Conservation (phyloP, 2,329 filamentous ascomycete genomes). For the Xylaria sp. region DNA sequence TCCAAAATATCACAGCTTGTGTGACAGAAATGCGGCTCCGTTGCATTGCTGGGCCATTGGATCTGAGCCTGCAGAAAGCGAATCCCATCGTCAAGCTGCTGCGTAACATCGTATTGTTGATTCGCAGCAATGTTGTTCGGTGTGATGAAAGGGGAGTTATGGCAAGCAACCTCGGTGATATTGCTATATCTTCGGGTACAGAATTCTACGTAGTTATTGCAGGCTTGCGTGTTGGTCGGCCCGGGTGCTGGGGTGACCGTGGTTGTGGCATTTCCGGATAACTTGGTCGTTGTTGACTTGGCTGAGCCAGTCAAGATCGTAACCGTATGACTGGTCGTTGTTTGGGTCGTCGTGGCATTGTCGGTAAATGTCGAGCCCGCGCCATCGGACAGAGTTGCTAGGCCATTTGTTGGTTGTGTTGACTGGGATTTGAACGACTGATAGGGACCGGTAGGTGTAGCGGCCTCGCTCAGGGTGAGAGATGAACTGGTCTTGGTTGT, state of each 20-base stretch:
- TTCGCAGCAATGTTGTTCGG: constrained; percentile 79
- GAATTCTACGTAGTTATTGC: constrained; percentile 82
- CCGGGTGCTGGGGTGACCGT: constrained; percentile 54
- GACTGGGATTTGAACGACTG: constrained; percentile 55
- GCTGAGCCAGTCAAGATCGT: constrained; percentile 60
- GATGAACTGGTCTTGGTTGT: constrained; percentile 53
- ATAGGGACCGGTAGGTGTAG: constrained; percentile 58
- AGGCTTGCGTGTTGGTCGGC: constrained; percentile 78
- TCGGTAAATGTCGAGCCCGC: constrained; percentile 45
- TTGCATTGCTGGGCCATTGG: constrained; percentile 63
- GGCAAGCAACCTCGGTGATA: constrained; percentile 79
- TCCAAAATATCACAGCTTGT: constrained; percentile 84
- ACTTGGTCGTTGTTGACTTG: constrained; percentile 55
- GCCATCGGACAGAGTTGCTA: constrained; percentile 43
- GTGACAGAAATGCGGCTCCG: constrained; percentile 80
- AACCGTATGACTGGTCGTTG: constrained; percentile 43
- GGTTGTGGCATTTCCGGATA: constrained; percentile 53
- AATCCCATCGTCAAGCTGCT: constrained; percentile 81
- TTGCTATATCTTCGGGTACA: constrained; percentile 82
- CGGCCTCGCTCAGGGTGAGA: constrained; percentile 44
- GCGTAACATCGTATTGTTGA: constrained; percentile 72
- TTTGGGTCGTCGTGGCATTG: constrained; percentile 44
- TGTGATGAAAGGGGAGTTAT: constrained; percentile 83
- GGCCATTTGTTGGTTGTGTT: constrained; percentile 50
- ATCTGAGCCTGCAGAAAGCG: constrained; percentile 72